These are phyloP conservation scores for Quercus phellos DNA, from an alignment of 331 rosid genomes.

Conservation along the genomic window DNA sequence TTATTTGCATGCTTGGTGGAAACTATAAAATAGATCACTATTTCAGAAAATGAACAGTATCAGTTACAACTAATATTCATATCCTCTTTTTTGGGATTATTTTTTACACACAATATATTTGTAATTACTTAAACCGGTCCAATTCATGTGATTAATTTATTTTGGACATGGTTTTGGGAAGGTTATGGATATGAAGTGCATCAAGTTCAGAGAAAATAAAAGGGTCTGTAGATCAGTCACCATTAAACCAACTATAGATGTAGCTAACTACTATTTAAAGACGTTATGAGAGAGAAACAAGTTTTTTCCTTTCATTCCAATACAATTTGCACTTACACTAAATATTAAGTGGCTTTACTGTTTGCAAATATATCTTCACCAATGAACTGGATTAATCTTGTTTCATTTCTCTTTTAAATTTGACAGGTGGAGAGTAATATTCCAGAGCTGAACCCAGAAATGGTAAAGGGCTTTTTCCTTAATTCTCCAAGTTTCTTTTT, in stretches of 20 bases:
- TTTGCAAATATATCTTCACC: neutral
- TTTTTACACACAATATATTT: neutral
- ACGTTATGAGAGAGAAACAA: neutral
- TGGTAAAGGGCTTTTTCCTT: constrained; percentile 48
- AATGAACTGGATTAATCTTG: constrained; percentile 22
- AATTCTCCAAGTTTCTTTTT: neutral
- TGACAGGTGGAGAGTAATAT: constrained; percentile 88
- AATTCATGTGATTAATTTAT: neutral
- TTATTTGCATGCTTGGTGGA: neutral
- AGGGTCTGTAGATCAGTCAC: neutral
- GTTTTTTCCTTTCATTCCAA: neutral
- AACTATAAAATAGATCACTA: neutral
- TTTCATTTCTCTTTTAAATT: constrained; percentile 28
- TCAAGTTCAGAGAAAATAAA: neutral
- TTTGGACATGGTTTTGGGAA: neutral
- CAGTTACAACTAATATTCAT: neutral
- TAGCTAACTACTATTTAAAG: constrained; percentile 3
- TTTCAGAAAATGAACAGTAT: neutral
- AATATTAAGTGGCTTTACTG: neutral
- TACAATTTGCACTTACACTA: neutral
- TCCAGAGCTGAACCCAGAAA: constrained; percentile 92
- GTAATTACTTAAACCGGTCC: neutral
- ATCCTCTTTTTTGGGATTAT: neutral
- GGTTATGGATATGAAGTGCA: neutral
- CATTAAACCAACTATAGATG: neutral